Conservation (phyloP, 768 basidiomycete genomes). For the Lactarius sp. region DNA sequence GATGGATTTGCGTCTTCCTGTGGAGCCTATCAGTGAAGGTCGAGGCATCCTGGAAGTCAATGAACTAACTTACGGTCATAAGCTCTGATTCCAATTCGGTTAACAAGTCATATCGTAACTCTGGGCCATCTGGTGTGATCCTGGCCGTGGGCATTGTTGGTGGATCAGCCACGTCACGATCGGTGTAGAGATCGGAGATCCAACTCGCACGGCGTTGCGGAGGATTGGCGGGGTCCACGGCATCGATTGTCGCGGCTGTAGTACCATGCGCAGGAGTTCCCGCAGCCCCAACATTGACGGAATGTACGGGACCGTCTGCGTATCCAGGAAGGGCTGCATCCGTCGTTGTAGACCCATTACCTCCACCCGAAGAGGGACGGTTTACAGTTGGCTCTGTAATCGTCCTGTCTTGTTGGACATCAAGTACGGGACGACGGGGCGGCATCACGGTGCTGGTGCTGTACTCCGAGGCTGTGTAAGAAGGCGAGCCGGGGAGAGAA, state of each 20-base stretch:
- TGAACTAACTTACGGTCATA: not conserved
- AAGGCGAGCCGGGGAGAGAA: slow-evolving; percentile 1
- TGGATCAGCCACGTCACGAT: not conserved
- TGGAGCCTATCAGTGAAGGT: not conserved
- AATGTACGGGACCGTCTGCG: not conserved
- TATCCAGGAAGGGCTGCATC: not conserved
- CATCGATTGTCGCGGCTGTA: not conserved
- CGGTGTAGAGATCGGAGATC: slow-evolving; percentile 12
- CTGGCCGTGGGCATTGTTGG: slow-evolving; percentile 7
- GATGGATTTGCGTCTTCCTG: not conserved
- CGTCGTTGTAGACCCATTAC: too few relatives aligned
- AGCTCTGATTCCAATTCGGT: not conserved
- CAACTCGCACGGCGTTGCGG: not conserved
- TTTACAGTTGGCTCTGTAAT: not conserved
- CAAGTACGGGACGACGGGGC: not conserved
- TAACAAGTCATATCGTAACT: not conserved
- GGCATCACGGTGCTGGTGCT: slow-evolving; percentile 5
- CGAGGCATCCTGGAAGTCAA: not conserved
- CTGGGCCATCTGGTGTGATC: not conserved
- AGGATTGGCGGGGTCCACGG: not conserved
- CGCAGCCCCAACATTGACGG: not conserved
- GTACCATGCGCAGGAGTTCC: not conserved
- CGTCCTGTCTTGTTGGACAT: not conserved
- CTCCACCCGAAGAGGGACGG: not conserved
- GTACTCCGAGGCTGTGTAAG: not conserved